Base-by-base conservation (phyloP, 495 filamentous ascomycete genomes). In the Echria macrotheca region DNA sequence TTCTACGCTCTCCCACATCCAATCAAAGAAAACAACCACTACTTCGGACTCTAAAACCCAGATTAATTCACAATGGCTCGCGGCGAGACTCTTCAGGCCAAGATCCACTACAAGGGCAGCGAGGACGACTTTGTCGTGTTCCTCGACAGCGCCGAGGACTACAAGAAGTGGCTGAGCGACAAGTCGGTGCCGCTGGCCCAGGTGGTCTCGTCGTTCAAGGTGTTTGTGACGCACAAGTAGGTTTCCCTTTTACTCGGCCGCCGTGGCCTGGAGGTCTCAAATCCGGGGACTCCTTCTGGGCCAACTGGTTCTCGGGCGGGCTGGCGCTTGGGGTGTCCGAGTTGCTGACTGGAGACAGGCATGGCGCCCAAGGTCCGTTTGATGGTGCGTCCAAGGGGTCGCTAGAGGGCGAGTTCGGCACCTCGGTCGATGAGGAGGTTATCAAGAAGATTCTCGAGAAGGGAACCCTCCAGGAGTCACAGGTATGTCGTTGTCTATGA, bases 41-140 rank as follows among this genome's bases (percentile, higher is more conserved):
- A n/a, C n/a, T n/a, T n/a, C n/a, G n/a, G n/a, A n/a, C n/a, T n/a
- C n/a, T n/a, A n/a, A n/a, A n/a, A n/a, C n/a, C n/a, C n/a, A n/a
- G n/a, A n/a, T n/a, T n/a, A n/a, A n/a, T n/a, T 54, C 68, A 81
- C 58, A 39, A 95, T 91, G 87, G 61, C 85, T 69, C 86, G 87
- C 64, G 89, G 84, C 72, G 89, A 90, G 75, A 79, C 77, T 44
- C 59, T 65, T 41, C 76, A 82, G 61, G 71, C 71, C 72, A 96
- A 94, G 74, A 79, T 95, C 69, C 82, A 94, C 82, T 91, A 84
- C 83, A 86, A 90, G 76, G 91, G 93, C 74, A 71, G 74, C 45
- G 75, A 79, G 18, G 89, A 97, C 24, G 89, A 96, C 77, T 98
- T 91, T 65, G 70, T 97, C 65, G 76, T 96, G 74, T 88, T 95